Conservation (phyloP, 2,329 filamentous ascomycete species). For the Neoarthrinium moseri region DNA sequence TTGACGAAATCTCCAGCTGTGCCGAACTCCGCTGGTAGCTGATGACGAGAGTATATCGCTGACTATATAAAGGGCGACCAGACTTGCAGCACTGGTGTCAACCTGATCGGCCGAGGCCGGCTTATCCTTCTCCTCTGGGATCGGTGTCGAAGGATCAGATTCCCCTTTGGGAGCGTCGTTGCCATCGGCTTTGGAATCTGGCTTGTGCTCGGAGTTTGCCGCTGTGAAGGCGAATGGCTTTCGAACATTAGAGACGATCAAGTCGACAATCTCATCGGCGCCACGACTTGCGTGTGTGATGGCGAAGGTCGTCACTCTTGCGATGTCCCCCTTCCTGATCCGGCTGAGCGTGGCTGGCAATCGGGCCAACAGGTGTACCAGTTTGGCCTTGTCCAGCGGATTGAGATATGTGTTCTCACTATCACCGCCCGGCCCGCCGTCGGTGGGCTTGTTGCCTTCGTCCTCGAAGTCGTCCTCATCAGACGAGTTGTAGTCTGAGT, state of each 20-base stretch:
- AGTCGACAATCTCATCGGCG: slow-evolving; percentile 86
- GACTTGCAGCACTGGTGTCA: slow-evolving; percentile 70
- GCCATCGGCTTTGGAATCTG: slow-evolving; percentile 37
- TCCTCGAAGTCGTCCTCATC: slow-evolving; percentile 76
- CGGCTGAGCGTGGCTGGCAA: slow-evolving; percentile 74
- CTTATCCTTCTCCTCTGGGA: slow-evolving; percentile 29
- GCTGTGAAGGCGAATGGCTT: slow-evolving; percentile 72
- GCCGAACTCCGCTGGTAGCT: slow-evolving; percentile 73
- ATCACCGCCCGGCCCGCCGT: slow-evolving; percentile 28
- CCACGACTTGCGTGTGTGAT: slow-evolving; percentile 83
- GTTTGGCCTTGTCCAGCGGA: slow-evolving; percentile 78
- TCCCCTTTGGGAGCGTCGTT: slow-evolving; percentile 25
- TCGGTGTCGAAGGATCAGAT: slow-evolving; percentile 33
- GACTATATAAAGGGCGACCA: slow-evolving; percentile 77
- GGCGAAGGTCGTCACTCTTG: slow-evolving; percentile 82
- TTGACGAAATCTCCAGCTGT: slow-evolving; percentile 83
- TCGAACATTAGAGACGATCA: slow-evolving; percentile 80
- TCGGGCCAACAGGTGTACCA: slow-evolving; percentile 79
- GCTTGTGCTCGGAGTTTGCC: slow-evolving; percentile 60
- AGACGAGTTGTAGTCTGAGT: slow-evolving; percentile 82
- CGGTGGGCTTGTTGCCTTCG: slow-evolving; percentile 45
- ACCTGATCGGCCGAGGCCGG: slow-evolving; percentile 29
- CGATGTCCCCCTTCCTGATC: slow-evolving; percentile 81
- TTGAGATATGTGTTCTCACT: slow-evolving; percentile 69
- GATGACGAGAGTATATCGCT: slow-evolving; percentile 77